These are phyloP conservation scores for Pyrus pyrifolia DNA, from an alignment of 306 rosid species.

Conservation along the genomic window DNA sequence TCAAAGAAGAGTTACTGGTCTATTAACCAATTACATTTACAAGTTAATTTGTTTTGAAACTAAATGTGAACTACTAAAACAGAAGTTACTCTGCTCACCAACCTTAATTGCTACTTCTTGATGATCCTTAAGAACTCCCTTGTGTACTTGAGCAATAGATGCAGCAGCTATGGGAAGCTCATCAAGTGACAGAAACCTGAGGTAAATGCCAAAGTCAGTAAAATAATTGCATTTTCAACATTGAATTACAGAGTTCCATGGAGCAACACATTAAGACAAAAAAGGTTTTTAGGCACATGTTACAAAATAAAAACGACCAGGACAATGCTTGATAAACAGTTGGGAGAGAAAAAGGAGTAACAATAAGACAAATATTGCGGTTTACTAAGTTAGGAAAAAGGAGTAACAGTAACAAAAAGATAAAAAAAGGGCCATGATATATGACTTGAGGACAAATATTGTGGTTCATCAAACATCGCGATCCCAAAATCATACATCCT, in stretches of 20 bases:
- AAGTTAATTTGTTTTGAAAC: neutral
- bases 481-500: neutral
- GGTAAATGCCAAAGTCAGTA: slow-evolving; percentile 1
- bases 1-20: neutral
- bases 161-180: slow-evolving; percentile 87
- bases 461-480: slow-evolving; percentile 42
- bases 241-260: neutral
- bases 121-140: slow-evolving; percentile 53
- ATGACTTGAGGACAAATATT: neutral
- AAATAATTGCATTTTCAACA: neutral
- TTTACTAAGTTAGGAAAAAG: slow-evolving; percentile 50
- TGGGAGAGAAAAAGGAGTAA: neutral
- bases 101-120: slow-evolving; percentile 91
- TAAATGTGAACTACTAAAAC: neutral
- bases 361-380: slow-evolving; percentile 19
- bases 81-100: slow-evolving; percentile 20
- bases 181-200: slow-evolving; percentile 72
- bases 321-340: neutral
- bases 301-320: neutral
- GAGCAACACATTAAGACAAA: neutral
- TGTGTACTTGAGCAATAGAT: slow-evolving; percentile 92
- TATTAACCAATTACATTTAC: neutral
- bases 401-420: neutral
- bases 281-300: neutral
- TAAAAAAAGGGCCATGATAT: neutral